Evolutionary conservation across 2,329 filamentous ascomycete species (phyloP).

Genomic region (Lasiodiplodia hormozganensis): DNA sequence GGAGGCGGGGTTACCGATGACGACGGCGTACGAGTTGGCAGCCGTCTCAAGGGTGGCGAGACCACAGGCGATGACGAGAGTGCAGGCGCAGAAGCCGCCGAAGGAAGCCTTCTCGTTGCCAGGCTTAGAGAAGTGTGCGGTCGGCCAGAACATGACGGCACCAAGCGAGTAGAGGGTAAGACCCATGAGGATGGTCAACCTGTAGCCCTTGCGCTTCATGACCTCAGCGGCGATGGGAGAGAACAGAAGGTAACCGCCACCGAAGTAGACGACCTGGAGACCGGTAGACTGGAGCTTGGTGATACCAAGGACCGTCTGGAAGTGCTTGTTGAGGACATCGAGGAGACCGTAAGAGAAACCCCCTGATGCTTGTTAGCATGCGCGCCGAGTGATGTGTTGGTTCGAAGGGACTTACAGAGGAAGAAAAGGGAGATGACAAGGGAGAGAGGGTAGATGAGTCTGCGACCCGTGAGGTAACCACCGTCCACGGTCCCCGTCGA

Average conservation of each 20-base stretch:
- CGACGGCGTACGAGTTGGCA: slow-evolving; percentile 49
- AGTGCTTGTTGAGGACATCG: slow-evolving; percentile 82
- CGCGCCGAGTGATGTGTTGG: neutral
- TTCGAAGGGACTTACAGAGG: neutral
- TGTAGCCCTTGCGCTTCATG: slow-evolving; percentile 54
- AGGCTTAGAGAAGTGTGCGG: slow-evolving; percentile 42
- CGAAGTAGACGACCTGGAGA: slow-evolving; percentile 52
- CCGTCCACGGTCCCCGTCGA: slow-evolving; percentile 10
- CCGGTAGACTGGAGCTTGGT: slow-evolving; percentile 51
- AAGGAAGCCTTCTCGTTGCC: slow-evolving; percentile 42
- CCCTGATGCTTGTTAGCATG: slow-evolving; percentile 3
- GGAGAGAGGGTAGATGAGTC: slow-evolving; percentile 29
- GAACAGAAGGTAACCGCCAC: slow-evolving; percentile 52
- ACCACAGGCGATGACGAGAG: slow-evolving; percentile 48
- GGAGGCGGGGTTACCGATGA: slow-evolving; percentile 45
- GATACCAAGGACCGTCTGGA: slow-evolving; percentile 74
- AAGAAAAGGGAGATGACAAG: slow-evolving; percentile 28
- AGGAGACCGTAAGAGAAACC: slow-evolving; percentile 21
- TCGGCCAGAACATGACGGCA: slow-evolving; percentile 49
- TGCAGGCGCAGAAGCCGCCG: slow-evolving; percentile 48
- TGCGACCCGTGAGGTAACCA: slow-evolving; percentile 25
- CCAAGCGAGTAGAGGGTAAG: slow-evolving; percentile 46
- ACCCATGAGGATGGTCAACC: slow-evolving; percentile 53
- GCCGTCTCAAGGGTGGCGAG: slow-evolving; percentile 49
- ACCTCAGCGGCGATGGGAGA: slow-evolving; percentile 52